These are phyloP conservation scores for Ceratocystis cubensis DNA, from an alignment of 2,329 filamentous ascomycete species.

Conservation along the genomic window DNA sequence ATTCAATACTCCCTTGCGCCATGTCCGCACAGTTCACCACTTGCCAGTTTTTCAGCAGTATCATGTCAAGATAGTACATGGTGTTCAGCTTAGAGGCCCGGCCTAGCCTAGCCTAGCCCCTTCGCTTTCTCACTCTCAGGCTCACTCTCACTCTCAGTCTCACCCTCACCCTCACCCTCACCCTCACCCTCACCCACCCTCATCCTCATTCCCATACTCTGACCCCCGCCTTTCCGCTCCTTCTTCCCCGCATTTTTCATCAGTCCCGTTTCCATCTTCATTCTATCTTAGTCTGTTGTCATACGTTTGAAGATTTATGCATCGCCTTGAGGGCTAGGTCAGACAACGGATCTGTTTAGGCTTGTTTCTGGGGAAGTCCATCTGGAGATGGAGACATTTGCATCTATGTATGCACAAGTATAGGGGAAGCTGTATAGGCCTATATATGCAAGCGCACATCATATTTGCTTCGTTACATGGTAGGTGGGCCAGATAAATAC, in stretches of 20 bases:
- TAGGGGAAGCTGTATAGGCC: background rate
- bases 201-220: background rate
- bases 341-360: background rate
- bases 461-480: background rate
- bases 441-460: background rate
- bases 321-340: background rate
- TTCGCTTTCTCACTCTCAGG: too few relatives aligned
- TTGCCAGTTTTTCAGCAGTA: too few relatives aligned
- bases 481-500: too few relatives aligned
- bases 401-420: background rate
- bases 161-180: background rate
- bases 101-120: background rate
- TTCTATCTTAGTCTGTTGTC: slow-evolving; percentile 1
- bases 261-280: background rate
- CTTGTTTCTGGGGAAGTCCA: background rate
- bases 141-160: background rate
- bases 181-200: background rate
- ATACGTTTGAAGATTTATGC: slow-evolving; percentile 5
- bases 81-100: background rate
- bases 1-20: too few relatives aligned
- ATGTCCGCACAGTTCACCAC: too few relatives aligned
- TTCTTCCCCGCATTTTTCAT: background rate
- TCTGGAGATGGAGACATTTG: background rate
- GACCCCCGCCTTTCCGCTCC: background rate
- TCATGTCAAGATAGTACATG: too few relatives aligned